These are phyloP conservation scores for Discostella stelligera DNA, from an alignment of 352 stramenopile genomes.

Conservation along the genomic window DNA sequence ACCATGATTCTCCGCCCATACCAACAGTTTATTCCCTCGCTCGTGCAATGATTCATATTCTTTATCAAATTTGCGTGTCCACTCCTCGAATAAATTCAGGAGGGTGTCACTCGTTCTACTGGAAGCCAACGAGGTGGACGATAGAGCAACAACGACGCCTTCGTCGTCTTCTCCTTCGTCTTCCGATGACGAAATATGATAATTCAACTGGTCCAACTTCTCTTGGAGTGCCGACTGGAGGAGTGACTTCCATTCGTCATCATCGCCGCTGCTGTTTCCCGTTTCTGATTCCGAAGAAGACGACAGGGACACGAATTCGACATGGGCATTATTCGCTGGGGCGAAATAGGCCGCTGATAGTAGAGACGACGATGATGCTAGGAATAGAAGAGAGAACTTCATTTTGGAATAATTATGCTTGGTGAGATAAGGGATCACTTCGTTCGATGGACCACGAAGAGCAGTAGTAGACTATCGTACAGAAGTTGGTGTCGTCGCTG, in stretches of 20 bases:
- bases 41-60: constrained; percentile 34
- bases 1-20: constrained; percentile 80
- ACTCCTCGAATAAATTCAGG: constrained; percentile 42
- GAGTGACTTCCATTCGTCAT: background rate
- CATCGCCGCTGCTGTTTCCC: background rate
- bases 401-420: constrained; percentile 17
- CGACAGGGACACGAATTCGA: constrained; percentile 8
- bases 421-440: too few relatives aligned
- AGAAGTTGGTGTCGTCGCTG: too few relatives aligned
- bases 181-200: background rate
- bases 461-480: too few relatives aligned
- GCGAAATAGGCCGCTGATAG: constrained; percentile 12
- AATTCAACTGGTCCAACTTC: background rate
- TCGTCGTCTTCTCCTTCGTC: background rate
- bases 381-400: background rate
- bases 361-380: background rate
- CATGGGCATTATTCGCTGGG: constrained; percentile 16
- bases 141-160: background rate
- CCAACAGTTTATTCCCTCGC: constrained; percentile 30
- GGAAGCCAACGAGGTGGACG: background rate
- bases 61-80: constrained; percentile 31
- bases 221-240: background rate
- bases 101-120: too few relatives aligned
- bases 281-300: background rate
- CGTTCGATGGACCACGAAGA: too few relatives aligned